Evolutionary conservation across 495 filamentous ascomycete genomes (phyloP), one percentile per base, ranked within the genome.

Genomic region (Daldinia decipiens): DNA sequence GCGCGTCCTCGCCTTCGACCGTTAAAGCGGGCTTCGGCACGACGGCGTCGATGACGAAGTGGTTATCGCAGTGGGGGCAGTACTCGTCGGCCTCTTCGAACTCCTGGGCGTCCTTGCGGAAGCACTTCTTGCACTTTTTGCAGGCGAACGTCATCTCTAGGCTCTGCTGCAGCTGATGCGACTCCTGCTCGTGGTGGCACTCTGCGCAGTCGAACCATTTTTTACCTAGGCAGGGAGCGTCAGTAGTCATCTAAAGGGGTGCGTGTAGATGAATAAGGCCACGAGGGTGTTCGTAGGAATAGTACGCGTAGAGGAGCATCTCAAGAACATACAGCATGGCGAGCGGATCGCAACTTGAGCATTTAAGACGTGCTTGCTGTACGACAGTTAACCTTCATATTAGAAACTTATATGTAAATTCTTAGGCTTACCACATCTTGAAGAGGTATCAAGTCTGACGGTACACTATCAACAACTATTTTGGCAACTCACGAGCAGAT

Each of bases 141-240:
- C 95, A 99, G 27, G 91, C 93, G 74, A 99, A 98, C 0, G 77
- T 90, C 94, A 99, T 96, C 68, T 98, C 96, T 70, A 88, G 83
- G 43, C 82, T 83, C 80, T 98, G 92, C 39, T 86, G 78, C 47
- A 99, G 88, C 40, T 83, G 76, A 77, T 99, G 95, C 39, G 83
- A 77, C 76, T 94, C 91, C 59, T 87, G 82, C 72, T 98, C 95
- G 39, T 83, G 83, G 83, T 99, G 95, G 82, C 95, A 99, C 78
- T 97, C 92, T 62, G 93, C 92, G 82, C 96, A 99, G 81, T 98
- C 96, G 82, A 97, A 98, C 95, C 95, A 98, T 87, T 97, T 97
- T 50, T 89, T 85, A 84, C 93, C 93, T 95, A 70, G 21, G 40
- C 15, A 27, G 3, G 8, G n/a, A 29, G 29, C 9, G 50, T 68